Evolutionary conservation across 305 asterid species (phyloP).

Genomic region (Fraxinus baroniana): DNA sequence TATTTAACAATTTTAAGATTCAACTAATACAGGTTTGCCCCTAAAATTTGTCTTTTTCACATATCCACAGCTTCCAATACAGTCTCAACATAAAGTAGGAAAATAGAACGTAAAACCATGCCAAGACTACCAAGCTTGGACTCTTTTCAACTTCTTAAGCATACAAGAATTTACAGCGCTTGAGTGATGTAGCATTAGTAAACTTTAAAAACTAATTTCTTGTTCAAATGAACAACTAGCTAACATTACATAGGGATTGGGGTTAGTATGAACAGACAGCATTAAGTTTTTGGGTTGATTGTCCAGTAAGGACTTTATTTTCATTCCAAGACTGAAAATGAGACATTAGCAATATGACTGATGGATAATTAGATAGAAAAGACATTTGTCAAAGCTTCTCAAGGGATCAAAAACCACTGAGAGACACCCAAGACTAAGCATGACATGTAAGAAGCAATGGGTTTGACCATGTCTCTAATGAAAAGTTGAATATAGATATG

Average conservation of each 20-base stretch:
- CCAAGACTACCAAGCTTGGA: background rate
- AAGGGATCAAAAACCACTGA: background rate
- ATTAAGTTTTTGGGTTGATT: background rate
- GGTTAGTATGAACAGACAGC: background rate
- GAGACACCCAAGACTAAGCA: background rate
- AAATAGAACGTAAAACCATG: slow-evolving; percentile 15
- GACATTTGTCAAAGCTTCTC: slow-evolving; percentile 11
- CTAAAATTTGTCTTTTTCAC: slow-evolving; percentile 1
- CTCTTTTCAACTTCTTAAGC: background rate
- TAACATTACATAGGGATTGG: background rate
- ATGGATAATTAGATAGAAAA: background rate
- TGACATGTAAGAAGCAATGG: background rate
- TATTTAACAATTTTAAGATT: background rate
- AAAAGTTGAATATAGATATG: background rate
- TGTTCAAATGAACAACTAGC: background rate
- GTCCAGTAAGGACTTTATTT: background rate
- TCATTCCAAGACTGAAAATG: slow-evolving; percentile 12
- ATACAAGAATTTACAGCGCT: background rate
- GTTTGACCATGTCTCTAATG: background rate
- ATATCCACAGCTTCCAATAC: slow-evolving; percentile 12
- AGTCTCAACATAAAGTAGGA: slow-evolving; percentile 9
- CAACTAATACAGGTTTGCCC: background rate
- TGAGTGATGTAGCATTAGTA: background rate
- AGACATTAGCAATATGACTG: background rate
- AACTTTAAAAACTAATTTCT: background rate